Percentiles rank a stretch among this genome's conserved stretches.
Evolutionary conservation across 805 yeast species (phyloP).

Genomic region (Lipomyces orientalis): DNA sequence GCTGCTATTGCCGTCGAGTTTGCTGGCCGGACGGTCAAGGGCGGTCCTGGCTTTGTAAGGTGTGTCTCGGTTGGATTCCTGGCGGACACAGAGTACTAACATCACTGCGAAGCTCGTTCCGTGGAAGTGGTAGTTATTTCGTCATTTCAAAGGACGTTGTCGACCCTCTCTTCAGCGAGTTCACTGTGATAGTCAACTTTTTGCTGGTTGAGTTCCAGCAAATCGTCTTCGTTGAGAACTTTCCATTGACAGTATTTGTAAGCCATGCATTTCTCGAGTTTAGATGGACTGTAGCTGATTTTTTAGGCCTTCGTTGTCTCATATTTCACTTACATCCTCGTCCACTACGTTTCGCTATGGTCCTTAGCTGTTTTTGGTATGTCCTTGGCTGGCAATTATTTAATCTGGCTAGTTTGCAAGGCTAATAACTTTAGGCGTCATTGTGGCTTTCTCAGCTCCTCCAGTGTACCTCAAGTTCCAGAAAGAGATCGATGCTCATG

Average conservation of each 20-base stretch:
- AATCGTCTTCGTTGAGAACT: conserved; percentile 33
- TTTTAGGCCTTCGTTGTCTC: conserved; percentile 28
- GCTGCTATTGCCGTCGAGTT: conserved; percentile 31
- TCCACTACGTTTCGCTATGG: conserved; percentile 30
- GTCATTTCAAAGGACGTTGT: conserved; percentile 25
- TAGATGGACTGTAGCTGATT: not conserved
- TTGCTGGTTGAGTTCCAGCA: conserved; percentile 30
- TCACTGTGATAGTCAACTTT: conserved; percentile 23
- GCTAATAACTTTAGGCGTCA: conserved; percentile 52
- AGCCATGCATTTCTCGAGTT: not conserved
- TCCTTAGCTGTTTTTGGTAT: conserved; percentile 20
- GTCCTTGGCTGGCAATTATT: not conserved
- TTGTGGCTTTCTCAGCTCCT: conserved; percentile 76
- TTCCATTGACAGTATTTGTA: conserved; percentile 15
- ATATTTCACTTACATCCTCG: conserved; percentile 23
- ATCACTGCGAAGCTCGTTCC: conserved; percentile 9
- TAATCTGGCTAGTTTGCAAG: not conserved
- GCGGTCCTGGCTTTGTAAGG: conserved; percentile 29
- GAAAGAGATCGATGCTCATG: conserved; percentile 68
- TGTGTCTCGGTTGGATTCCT: not conserved
- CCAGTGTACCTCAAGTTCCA: conserved; percentile 73
- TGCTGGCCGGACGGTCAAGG: conserved; percentile 30
- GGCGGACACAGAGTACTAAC: not conserved
- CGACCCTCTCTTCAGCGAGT: conserved; percentile 29
- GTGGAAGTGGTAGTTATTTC: conserved; percentile 21